Evolutionary conservation across 495 filamentous ascomycete genomes (phyloP).

Genomic region (Penicillium argentinense): DNA sequence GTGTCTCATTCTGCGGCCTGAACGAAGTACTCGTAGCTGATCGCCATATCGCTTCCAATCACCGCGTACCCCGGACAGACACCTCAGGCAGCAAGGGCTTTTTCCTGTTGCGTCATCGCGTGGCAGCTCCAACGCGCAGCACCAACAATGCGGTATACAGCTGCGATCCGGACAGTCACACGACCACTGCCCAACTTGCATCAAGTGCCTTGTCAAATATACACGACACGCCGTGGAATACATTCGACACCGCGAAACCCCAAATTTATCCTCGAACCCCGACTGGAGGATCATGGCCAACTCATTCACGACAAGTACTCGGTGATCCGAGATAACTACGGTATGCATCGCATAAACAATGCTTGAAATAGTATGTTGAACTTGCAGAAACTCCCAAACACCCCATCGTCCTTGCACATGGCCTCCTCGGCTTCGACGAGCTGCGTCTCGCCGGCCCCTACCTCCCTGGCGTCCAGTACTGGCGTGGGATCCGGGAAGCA

Average conservation of each 20-base stretch:
- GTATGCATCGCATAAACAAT: slow-evolving; percentile 35
- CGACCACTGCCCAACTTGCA: too few species aligned
- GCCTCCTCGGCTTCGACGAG: slow-evolving; percentile 88
- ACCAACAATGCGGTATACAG: slow-evolving; percentile 24
- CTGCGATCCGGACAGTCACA: too few species aligned
- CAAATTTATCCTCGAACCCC: slow-evolving; percentile 49
- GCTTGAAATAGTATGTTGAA: neutral
- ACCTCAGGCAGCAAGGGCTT: too few species aligned
- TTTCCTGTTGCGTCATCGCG: slow-evolving; percentile 26
- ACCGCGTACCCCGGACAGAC: too few species aligned
- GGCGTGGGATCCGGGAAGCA: slow-evolving; percentile 85
- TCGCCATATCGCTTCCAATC: too few species aligned
- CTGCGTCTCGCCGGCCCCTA: slow-evolving; percentile 67
- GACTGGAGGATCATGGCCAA: slow-evolving; percentile 60
- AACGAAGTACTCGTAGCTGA: too few species aligned
- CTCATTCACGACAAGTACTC: slow-evolving; percentile 80
- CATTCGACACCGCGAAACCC: slow-evolving; percentile 6
- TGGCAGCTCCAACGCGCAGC: slow-evolving; percentile 6
- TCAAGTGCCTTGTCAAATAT: too few species aligned
- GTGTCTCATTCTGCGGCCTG: too few species aligned
- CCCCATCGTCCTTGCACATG: slow-evolving; percentile 84
- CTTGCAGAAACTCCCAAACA: slow-evolving; percentile 59
- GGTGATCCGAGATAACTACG: slow-evolving; percentile 64
- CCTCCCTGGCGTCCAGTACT: slow-evolving; percentile 82
- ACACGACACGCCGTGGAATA: neutral